Base-by-base conservation (phyloP, 805 yeast genomes). In the Scheffersomyces coipomensis region DNA sequence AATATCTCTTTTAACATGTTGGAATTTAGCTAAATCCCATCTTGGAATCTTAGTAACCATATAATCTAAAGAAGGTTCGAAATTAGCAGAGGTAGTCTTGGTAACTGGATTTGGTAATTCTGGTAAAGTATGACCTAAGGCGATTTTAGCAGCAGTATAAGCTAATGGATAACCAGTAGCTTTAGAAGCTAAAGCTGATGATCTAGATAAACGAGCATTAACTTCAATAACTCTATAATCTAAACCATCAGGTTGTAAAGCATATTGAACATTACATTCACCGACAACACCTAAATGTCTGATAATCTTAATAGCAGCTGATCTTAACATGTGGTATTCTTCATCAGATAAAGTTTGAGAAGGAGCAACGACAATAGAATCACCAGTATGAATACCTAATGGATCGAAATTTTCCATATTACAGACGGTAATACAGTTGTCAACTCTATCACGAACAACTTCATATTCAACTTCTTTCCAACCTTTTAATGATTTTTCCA, bases 361-460 rank as follows among this genome's bases (percentile, higher is more conserved):
- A 35, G 99, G 99, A 39, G 99, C 99, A 58, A 93, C 97, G 35
- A 91, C 99, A 55, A 91, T 93, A 30, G 99, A 93, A 66, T 91
- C 99, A 73, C 99, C 99, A 40, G 99, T 91, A 71, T 91, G 99
- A 56, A 91, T 85, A 53, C 99, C 99, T 53, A 91, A 79, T 32
- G 99, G 99, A 68, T 91, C 99, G 54, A 91, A 91, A 74, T 91
- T 91, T 72, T 91, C 99, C 99, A 91, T 91, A 69, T 91, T 91
- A 77, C 99, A 91, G 38, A 91, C 99, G 32, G 99, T 91, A 62
- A 91, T 91, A 78, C 99, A 91, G 78, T 91, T 91, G 51, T 85
- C 97, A 40, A 85, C 93, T 48, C 93, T 79, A 72, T 91, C 99
- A 62, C 99, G 85, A 41, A 91, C 98, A 49, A 91, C 99, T 73